These are phyloP conservation scores for Vicia faba DNA, from an alignment of 306 rosid genomes.

Conservation along the genomic window DNA sequence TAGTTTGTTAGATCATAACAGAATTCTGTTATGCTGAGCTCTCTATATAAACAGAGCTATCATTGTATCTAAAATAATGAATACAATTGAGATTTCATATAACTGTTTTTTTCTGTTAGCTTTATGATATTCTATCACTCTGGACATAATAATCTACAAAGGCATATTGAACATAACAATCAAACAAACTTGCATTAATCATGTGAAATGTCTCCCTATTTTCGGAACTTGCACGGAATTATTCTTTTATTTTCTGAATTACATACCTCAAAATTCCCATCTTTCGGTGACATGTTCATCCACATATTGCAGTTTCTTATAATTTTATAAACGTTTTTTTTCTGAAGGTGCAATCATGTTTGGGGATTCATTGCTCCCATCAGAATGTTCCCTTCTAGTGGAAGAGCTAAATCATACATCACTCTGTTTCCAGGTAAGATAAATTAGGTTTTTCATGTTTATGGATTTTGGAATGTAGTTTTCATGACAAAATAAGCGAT, in stretches of 20 bases:
- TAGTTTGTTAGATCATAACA: too few species aligned
- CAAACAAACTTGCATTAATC: not conserved
- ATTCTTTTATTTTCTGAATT: constrained; percentile 17
- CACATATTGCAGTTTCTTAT: constrained; percentile 12
- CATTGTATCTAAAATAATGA: too few species aligned
- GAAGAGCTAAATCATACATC: constrained; percentile 84
- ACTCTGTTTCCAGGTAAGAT: constrained; percentile 86
- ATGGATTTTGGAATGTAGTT: not conserved
- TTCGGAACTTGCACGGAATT: not conserved
- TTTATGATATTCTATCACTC: not conserved
- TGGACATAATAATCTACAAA: constrained; percentile 13
- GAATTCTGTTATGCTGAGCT: too few species aligned
- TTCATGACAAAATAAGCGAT: constrained; percentile 28
- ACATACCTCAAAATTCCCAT: not conserved
- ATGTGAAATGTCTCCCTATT: not conserved
- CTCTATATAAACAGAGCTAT: too few species aligned
- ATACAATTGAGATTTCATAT: too few species aligned
- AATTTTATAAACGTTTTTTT: constrained; percentile 25
- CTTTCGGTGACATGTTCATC: constrained; percentile 7
- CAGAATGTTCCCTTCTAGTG: constrained; percentile 91
- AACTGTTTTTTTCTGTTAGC: too few species aligned
- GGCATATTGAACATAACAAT: not conserved
- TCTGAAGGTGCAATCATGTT: constrained; percentile 94
- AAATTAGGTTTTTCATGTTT: not conserved
- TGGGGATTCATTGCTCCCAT: constrained; percentile 89